These are phyloP conservation scores for Parsonsia alboflavescens DNA, from an alignment of 257 asterid species.

Conservation along the genomic window DNA sequence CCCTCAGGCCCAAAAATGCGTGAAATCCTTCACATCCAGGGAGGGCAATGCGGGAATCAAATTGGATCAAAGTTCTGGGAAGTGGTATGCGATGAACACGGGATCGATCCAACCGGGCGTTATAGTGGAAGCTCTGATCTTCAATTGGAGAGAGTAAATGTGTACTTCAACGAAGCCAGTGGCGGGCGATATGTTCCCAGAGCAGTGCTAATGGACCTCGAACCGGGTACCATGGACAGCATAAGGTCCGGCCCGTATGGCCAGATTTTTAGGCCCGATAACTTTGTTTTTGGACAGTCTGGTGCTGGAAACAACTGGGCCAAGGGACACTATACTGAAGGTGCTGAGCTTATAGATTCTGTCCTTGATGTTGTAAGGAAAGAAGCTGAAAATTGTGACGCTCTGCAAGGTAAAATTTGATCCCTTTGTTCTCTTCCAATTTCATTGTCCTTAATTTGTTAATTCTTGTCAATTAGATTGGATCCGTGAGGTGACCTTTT, in stretches of 20 bases:
- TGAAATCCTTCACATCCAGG: conserved; percentile 11
- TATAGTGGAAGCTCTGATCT: background rate
- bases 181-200: conserved; percentile 8
- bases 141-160: conserved; percentile 16
- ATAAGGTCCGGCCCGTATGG: conserved; percentile 5
- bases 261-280: conserved; percentile 14
- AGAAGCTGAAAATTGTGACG: conserved; percentile 10
- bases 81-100: conserved; percentile 14
- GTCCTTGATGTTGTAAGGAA: conserved; percentile 15
- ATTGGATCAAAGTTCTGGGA: conserved; percentile 14
- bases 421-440: background rate
- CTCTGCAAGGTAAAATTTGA: background rate
- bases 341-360: conserved; percentile 14
- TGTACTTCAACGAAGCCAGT: conserved; percentile 7
- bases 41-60: conserved; percentile 16
- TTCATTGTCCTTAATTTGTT: background rate
- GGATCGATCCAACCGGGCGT: conserved; percentile 10
- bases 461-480: background rate
- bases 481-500: background rate
- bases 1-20: background rate
- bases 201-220: conserved; percentile 16
- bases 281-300: conserved; percentile 10
- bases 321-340: conserved; percentile 12
- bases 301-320: conserved; percentile 16
- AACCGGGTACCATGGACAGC: conserved; percentile 14